Evolutionary conservation across 208 protist genomes (phyloP), one percentile per base, ranked within the genome.

Genomic region (Trypanosoma conorhini): DNA sequence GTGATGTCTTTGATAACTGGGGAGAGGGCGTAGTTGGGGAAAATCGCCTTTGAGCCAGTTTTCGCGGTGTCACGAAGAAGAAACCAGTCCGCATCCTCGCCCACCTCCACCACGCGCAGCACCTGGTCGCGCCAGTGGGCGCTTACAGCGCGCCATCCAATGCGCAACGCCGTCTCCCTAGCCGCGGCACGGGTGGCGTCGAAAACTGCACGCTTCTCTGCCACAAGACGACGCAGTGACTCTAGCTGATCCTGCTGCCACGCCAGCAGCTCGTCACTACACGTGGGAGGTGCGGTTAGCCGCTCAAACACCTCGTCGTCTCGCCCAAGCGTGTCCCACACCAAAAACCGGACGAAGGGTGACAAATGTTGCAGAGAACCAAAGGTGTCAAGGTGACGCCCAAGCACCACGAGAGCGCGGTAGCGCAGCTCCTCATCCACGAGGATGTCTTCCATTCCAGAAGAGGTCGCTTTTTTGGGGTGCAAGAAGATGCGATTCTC

Each of bases 71-170:
- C 91, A 9, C 75, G 78, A 24, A 96, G 65, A 0, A 76, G 60
- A 67, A 80, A 94, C 91, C 91, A 96, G 60, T 94, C 91, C 1
- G 50, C 69, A 52, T 91, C 88, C 26, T 91, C 86, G 10, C 82
- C 40, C 22, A 83, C 81, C 26, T 85, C 79, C n/a, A 93, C 73
- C 35, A 74, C 76, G 52, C 69, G 70, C 44, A 92, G 62, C 3
- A 85, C 80, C 71, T 93, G 86, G 70, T 96, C 91, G 9, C 91
- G 73, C 88, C 91, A 96, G 67, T 94, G 91, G 26, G 91, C 91
- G 62, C 88, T 94, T 24, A 85, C 70, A 5, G 91, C 88, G 62
- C 83, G 88, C 88, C 91, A 96, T 17, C 83, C 84, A 44, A 94
- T 70, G n/a, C 83, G 80, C 24, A 81, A 72, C 15, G 87, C 87